Evolutionary conservation across 371 early-diverging fungal genomes (phyloP).

Genomic region (Syncephalastrum contaminatum): DNA sequence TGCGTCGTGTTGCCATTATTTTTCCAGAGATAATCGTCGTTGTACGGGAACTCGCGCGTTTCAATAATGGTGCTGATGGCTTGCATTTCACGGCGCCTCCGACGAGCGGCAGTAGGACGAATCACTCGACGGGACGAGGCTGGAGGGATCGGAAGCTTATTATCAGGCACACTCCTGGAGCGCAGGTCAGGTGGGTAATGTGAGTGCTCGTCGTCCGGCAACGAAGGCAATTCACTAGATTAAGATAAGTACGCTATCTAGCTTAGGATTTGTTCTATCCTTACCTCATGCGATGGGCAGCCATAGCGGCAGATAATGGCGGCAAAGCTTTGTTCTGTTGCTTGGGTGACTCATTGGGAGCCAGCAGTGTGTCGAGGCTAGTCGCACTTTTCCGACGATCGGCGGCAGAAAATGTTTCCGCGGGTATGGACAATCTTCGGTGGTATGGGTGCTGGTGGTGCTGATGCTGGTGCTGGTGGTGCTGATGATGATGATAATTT

Average conservation of each 20-base stretch:
- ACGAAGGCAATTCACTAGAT: too few relatives aligned
- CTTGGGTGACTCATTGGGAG: background rate
- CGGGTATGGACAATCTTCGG: too few relatives aligned
- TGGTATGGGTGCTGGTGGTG: background rate
- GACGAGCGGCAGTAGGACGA: constrained; percentile 11
- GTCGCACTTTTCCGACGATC: too few relatives aligned
- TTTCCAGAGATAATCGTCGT: constrained; percentile 57
- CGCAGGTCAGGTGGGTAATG: too few relatives aligned
- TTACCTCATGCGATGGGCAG: too few relatives aligned
- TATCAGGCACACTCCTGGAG: too few relatives aligned
- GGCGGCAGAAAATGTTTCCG: too few relatives aligned
- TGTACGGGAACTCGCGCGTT: constrained; percentile 47
- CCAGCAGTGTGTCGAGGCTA: too few relatives aligned
- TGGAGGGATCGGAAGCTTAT: constrained; percentile 17
- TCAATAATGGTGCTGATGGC: constrained; percentile 60
- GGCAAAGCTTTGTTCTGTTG: background rate
- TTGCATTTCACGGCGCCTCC: constrained; percentile 60
- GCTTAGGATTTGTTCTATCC: too few relatives aligned
- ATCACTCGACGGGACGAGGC: constrained; percentile 4
- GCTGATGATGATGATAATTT: background rate
- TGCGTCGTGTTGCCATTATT: constrained; percentile 63
- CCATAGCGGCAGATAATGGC: too few relatives aligned
- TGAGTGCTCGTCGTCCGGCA: too few relatives aligned
- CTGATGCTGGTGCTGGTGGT: background rate
- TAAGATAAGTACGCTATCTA: too few relatives aligned